These are phyloP conservation scores for Chalara sp. DNA, from an alignment of 2,329 filamentous ascomycete genomes.

Conservation along the genomic window DNA sequence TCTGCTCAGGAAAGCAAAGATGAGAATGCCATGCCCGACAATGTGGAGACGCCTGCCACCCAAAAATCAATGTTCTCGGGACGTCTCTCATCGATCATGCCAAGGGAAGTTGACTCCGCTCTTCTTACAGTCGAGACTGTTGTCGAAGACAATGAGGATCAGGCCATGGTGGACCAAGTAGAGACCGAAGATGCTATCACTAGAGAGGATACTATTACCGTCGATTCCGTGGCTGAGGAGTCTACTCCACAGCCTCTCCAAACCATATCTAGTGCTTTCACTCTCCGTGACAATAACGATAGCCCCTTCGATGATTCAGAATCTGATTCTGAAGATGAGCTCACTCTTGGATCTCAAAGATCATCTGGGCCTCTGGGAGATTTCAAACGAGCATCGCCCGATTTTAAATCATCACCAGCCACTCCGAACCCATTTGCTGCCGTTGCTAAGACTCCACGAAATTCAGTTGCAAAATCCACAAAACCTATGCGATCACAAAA, in stretches of 20 bases:
- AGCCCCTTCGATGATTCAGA: conserved; percentile 34
- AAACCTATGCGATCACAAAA: conserved; percentile 17
- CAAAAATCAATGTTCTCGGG: conserved; percentile 28
- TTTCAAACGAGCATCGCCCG: conserved; percentile 24
- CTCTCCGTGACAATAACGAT: conserved; percentile 42
- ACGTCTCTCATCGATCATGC: conserved; percentile 32
- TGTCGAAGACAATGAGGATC: conserved; percentile 13
- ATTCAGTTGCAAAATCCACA: conserved; percentile 9
- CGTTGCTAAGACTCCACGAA: conserved; percentile 17
- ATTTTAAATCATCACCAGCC: conserved; percentile 27
- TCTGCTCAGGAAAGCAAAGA: conserved; percentile 1
- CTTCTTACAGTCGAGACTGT: conserved; percentile 11
- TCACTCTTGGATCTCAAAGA: conserved; percentile 27
- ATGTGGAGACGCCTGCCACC: neutral
- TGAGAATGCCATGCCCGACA: neutral
- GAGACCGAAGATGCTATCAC: conserved; percentile 8
- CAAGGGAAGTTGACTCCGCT: conserved; percentile 26
- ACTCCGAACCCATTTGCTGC: conserved; percentile 34
- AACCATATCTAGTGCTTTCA: conserved; percentile 26
- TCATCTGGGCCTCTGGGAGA: conserved; percentile 15
- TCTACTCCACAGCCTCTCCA: conserved; percentile 17
- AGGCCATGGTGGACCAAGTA: neutral
- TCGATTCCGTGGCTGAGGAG: conserved; percentile 8
- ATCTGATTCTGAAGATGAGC: conserved; percentile 51
- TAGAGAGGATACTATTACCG: conserved; percentile 11